Percentiles rank a stretch among this genome's conserved stretches.
These are phyloP conservation scores for Colletotrichum gigasporum DNA, from an alignment of 2,329 filamentous ascomycete genomes.

Conservation along the genomic window DNA sequence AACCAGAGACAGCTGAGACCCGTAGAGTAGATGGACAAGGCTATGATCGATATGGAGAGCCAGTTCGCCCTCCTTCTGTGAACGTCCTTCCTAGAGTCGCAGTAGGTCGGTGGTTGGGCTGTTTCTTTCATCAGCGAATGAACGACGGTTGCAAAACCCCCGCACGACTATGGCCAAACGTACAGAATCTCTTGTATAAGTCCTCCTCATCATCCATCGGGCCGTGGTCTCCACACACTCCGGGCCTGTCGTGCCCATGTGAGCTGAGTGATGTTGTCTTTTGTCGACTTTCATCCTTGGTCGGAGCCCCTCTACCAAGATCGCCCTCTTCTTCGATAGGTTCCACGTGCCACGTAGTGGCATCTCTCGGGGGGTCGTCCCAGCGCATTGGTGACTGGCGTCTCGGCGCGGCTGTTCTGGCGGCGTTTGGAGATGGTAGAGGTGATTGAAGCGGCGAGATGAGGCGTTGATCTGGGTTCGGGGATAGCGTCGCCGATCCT, in stretches of 20 bases:
- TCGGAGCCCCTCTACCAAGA: neutral
- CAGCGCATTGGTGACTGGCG: constrained; percentile 12
- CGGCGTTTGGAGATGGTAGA: neutral
- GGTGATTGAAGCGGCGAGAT: constrained; percentile 18
- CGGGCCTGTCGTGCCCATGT: neutral
- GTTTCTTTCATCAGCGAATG: neutral
- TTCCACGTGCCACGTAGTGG: neutral
- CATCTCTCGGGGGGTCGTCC: constrained; percentile 21
- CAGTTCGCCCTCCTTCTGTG: constrained; percentile 49
- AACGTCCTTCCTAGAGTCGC: constrained; percentile 43
- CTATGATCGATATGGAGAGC: constrained; percentile 57
- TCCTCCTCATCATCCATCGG: constrained; percentile 36
- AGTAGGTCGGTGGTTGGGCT: constrained; percentile 43
- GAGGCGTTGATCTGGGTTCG: constrained; percentile 1
- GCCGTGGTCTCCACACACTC: neutral
- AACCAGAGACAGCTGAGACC: constrained; percentile 74
- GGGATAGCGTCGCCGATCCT: neutral
- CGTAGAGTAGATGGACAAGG: constrained; percentile 70
- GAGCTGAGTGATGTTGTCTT: neutral
- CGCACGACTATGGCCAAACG: neutral
- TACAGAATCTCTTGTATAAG: constrained; percentile 44
- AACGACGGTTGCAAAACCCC: neutral
- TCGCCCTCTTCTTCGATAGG: constrained; percentile 10
- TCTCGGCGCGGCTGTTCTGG: neutral
- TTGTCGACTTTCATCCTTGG: neutral